Conservation (phyloP, 2,329 filamentous ascomycete species). For the Bipolaris cookei region DNA sequence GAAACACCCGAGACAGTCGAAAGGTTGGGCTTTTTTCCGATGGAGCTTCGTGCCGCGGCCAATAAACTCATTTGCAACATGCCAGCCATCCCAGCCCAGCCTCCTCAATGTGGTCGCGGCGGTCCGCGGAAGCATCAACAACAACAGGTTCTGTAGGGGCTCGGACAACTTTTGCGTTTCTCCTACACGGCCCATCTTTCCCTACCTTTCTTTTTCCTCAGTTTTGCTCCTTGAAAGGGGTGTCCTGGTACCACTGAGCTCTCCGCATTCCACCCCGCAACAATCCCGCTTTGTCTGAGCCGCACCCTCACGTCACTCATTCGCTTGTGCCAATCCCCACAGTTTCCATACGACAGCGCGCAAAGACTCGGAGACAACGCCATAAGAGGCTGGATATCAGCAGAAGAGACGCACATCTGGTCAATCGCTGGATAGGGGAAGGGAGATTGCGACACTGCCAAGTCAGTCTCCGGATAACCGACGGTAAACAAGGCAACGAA, state of each 20-base stretch:
- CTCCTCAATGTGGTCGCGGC: conserved; percentile 5
- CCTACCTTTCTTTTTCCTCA: background rate
- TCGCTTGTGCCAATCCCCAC: conserved; percentile 15
- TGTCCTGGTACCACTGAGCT: conserved; percentile 18
- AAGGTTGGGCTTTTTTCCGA: conserved; percentile 3
- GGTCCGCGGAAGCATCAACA: conserved; percentile 12
- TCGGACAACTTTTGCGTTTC: conserved; percentile 6
- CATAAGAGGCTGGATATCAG: background rate
- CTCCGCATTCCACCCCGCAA: conserved; percentile 21
- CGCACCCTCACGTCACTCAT: conserved; percentile 27
- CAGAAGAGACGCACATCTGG: conserved; percentile 1
- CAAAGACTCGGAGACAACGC: background rate
- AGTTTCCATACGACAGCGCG: conserved; percentile 10
- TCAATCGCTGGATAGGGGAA: background rate
- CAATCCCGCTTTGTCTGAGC: conserved; percentile 14
- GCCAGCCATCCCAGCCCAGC: conserved; percentile 10
- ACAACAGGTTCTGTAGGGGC: conserved; percentile 16
- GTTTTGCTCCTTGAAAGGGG: conserved; percentile 1
- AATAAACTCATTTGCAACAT: conserved; percentile 12
- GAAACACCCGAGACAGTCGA: background rate
- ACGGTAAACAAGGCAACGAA: conserved; percentile 7
- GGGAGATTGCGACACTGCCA: conserved; percentile 16
- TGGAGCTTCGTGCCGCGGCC: conserved; percentile 12
- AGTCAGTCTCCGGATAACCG: conserved; percentile 21
- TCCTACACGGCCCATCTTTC: background rate